phyloP scores from a whole-genome alignment of 2,329 filamentous ascomycete genomes.

The Microdochium trichocladiopsis region DNA sequence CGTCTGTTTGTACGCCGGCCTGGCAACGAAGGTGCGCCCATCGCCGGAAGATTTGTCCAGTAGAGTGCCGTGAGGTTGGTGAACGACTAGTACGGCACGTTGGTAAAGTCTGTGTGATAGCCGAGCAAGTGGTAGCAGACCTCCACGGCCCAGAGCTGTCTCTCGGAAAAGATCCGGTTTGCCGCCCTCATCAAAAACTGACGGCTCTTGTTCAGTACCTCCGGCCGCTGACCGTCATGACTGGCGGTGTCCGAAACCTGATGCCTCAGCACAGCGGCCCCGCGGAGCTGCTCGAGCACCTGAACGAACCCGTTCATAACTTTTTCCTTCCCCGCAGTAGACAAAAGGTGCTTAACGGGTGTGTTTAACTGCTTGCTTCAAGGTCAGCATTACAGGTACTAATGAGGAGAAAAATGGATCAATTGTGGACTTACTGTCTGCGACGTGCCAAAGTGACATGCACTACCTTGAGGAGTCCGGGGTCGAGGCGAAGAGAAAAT shows the following conservation, averaged over 20 bases:
- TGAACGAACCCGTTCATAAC: background rate
- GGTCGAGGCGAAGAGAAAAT: background rate
- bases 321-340: background rate
- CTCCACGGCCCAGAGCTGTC: background rate
- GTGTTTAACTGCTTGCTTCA: background rate
- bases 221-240: background rate
- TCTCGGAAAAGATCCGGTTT: background rate
- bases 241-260: too few species aligned
- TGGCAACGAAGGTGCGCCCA: background rate
- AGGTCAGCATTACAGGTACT: background rate
- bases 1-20: background rate
- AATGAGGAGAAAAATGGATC: background rate
- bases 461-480: background rate
- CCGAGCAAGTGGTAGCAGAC: slow-evolving; percentile 1
- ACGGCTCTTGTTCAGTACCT: background rate
- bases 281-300: background rate
- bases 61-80: background rate
- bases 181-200: slow-evolving; percentile 1
- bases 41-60: slow-evolving; percentile 1
- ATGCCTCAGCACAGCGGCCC: background rate
- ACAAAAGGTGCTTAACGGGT: background rate
- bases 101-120: slow-evolving; percentile 1
- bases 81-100: background rate
- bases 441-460: background rate
- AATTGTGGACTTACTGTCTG: background rate